Evolutionary conservation across 768 basidiomycete genomes (phyloP).

Genomic region (Tylopilus sp.): DNA sequence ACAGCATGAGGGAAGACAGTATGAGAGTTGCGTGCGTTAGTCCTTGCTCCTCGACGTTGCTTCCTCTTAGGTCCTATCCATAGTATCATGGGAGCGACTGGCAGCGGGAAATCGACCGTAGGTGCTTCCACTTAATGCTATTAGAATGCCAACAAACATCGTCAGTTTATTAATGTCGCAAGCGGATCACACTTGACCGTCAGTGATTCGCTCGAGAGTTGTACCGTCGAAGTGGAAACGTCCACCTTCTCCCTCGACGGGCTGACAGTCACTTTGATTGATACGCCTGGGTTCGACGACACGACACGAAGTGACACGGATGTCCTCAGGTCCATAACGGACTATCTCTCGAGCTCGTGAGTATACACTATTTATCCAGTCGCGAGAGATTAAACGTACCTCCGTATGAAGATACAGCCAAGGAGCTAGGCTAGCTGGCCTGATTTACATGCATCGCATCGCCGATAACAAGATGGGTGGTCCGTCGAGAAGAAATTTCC

Average conservation of each 20-base stretch:
- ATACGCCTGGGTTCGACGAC: constrained; percentile 63
- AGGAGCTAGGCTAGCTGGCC: constrained; percentile 32
- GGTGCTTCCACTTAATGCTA: neutral
- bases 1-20: constrained; percentile 11
- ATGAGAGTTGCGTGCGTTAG: constrained; percentile 21
- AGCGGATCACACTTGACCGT: constrained; percentile 18
- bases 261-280: constrained; percentile 43
- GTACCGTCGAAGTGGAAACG: constrained; percentile 27
- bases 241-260: constrained; percentile 43
- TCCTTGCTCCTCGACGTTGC: neutral
- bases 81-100: constrained; percentile 25
- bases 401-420: constrained; percentile 23
- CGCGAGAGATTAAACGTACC: neutral
- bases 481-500: constrained; percentile 47
- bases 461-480: constrained; percentile 47
- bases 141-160: neutral
- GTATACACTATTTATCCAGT: neutral
- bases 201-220: constrained; percentile 26
- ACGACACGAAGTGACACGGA: constrained; percentile 45
- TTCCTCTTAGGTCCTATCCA: constrained; percentile 2
- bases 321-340: constrained; percentile 44
- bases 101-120: constrained; percentile 25
- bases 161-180: constrained; percentile 20
- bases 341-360: constrained; percentile 26
- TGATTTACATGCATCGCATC: constrained; percentile 54